Evolutionary conservation across 345 rosid genomes (phyloP), one percentile per base, ranked within the genome.

Genomic region (Eucalyptus coolabah): DNA sequence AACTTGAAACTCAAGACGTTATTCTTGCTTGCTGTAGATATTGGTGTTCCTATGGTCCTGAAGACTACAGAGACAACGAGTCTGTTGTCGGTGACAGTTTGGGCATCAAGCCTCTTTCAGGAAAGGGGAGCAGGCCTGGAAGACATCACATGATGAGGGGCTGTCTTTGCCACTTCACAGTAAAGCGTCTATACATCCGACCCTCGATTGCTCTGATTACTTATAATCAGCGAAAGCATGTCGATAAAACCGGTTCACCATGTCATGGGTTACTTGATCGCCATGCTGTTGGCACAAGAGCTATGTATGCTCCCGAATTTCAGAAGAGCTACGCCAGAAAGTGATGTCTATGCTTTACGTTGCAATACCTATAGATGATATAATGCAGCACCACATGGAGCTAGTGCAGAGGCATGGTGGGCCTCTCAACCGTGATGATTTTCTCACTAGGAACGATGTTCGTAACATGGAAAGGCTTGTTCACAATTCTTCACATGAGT

Each of bases 1-100:
- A 45, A 86, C 87, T 86, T 86, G 87, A 34, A 42, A 50, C 32
- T 87, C 89, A 28, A 87, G 54, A 24, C 72, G 24, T 42, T 63
- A 87, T 86, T 40, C 85, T 77, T 77, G 3, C 85, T 44, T 77
- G 85, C 88, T 90, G 88, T 93, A 94, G 96, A 90, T 94, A 94
- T 81, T 94, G 96, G 96, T 94, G 96, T 85, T 94, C 96, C 23
- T 94, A 93, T 87, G 96, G 96, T 60, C 95, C 95, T 90, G 96
- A 94, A 87, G 95, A 94, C 88, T 77, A 77, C 85, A 24, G 85
- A 53, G 93, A 93, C 83, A 67, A 88, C 16, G 93, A 92, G 88
- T 92, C 93, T 90, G 90, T 91, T 88, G 88, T 88, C 6, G 93
- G 91, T 67, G 95, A 93, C 88, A 94, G 91, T 65, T 92, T 92